A percentile compares a stretch with the other conserved stretches of the same genome.
These are phyloP conservation scores for Sugiyamaella xylanicola DNA, from an alignment of 1,139 yeast genomes.

Conservation along the genomic window DNA sequence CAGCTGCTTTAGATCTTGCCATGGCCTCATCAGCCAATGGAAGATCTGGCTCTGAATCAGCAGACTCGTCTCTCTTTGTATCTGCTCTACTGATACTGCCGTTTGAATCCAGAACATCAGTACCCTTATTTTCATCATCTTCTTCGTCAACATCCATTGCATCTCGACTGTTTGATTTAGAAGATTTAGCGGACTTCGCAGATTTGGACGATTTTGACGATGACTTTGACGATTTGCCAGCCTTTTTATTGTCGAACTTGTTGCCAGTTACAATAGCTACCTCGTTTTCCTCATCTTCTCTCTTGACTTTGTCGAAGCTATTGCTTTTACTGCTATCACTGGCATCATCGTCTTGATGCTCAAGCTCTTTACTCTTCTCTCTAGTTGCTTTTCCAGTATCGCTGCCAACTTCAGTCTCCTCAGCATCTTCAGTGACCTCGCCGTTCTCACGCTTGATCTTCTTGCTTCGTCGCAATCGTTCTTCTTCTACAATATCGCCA, in stretches of 20 bases:
- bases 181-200: too few relatives aligned
- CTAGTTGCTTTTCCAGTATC: not conserved
- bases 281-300: conserved; percentile 24
- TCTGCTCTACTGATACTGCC: not conserved
- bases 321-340: not conserved
- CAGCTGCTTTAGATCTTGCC: not conserved
- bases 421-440: not conserved
- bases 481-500: conserved; percentile 14
- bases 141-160: conserved; percentile 18
- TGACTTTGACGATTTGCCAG: conserved; percentile 9
- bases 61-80: conserved; percentile 5
- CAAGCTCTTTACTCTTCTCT: not conserved
- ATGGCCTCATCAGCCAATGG: conserved; percentile 14
- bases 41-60: conserved; percentile 14
- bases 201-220: too few relatives aligned
- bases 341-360: not conserved
- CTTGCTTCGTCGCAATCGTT: conserved; percentile 10
- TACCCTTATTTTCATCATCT: not conserved
- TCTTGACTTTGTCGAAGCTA: conserved; percentile 21
- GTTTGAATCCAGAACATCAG: not conserved
- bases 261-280: conserved; percentile 3
- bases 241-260: conserved; percentile 18
- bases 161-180: not conserved
- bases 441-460: conserved; percentile 12
- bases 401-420: not conserved